phyloP scores from a whole-genome alignment of 1,284 basidiomycete species.

The Heterobasidion annosum region DNA sequence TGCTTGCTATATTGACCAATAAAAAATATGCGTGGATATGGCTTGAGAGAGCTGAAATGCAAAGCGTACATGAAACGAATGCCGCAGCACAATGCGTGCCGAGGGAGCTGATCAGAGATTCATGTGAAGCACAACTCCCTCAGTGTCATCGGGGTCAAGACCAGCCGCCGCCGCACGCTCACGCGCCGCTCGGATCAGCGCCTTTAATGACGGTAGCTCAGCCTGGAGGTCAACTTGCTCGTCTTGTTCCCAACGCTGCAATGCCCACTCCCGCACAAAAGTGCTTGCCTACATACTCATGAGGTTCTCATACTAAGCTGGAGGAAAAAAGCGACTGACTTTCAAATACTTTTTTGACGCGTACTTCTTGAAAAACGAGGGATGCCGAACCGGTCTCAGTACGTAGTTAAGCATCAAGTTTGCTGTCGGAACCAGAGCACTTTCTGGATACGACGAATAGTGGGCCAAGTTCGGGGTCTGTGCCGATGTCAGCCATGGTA shows the following conservation, averaged over 20 bases:
- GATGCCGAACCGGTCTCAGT: conserved; percentile 64
- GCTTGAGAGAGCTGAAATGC: neutral
- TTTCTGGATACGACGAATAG: conserved; percentile 87
- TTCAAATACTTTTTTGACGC: conserved; percentile 82
- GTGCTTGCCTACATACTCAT: conserved; percentile 37
- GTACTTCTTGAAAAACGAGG: conserved; percentile 79
- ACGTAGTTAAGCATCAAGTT: conserved; percentile 93
- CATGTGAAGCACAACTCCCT: conserved; percentile 6
- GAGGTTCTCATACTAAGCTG: conserved; percentile 4
- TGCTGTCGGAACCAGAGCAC: conserved; percentile 77
- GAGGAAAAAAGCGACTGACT: conserved; percentile 29
- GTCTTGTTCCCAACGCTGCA: conserved; percentile 50
- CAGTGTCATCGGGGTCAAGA: conserved; percentile 11
- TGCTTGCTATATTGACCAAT: conserved; percentile 10
- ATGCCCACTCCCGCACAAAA: conserved; percentile 55
- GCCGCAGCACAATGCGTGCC: neutral
- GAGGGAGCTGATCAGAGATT: conserved; percentile 5
- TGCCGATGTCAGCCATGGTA: neutral
- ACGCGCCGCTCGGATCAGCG: conserved; percentile 31
- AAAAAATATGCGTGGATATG: conserved; percentile 10
- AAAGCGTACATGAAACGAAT: conserved; percentile 2
- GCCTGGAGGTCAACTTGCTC: conserved; percentile 39
- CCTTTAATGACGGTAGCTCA: conserved; percentile 47
- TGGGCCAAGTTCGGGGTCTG: conserved; percentile 85
- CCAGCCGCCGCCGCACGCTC: conserved; percentile 15